Percentiles rank a stretch among this genome's conserved stretches.
phyloP scores from a whole-genome alignment of 805 yeast species.

The Hanseniaspora nectarophila region DNA sequence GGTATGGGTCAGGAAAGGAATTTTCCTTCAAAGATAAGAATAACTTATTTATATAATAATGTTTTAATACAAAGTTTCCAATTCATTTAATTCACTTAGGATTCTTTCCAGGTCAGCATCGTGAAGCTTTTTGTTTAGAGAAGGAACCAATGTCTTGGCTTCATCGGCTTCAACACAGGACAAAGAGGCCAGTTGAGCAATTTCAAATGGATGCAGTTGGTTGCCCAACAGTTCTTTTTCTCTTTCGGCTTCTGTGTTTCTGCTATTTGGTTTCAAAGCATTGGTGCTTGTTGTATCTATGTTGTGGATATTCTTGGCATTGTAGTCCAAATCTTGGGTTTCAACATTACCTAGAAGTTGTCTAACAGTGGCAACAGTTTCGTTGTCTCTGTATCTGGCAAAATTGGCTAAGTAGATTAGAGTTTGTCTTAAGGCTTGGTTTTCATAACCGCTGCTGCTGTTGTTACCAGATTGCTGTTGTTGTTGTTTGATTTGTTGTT shows the following conservation, averaged over 20 bases:
- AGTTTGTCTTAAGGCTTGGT: constrained; percentile 83
- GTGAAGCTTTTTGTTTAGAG: constrained; percentile 65
- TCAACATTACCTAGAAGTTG: constrained; percentile 55
- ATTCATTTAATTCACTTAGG: constrained; percentile 70
- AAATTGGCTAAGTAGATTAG: constrained; percentile 74
- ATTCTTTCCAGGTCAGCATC: constrained; percentile 80
- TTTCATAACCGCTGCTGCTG: constrained; percentile 41
- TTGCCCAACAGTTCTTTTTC: constrained; percentile 26
- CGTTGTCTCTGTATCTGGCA: constrained; percentile 82
- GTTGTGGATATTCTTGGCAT: constrained; percentile 35
- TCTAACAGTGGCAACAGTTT: constrained; percentile 88
- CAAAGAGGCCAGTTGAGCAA: constrained; percentile 77
- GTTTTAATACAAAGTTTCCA: constrained; percentile 34
- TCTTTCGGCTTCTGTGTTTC: constrained; percentile 5
- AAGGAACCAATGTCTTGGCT: constrained; percentile 87
- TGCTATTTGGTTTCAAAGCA: not conserved
- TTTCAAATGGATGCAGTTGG: constrained; percentile 82
- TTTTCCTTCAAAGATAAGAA: constrained; percentile 16
- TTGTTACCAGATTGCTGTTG: constrained; percentile 8
- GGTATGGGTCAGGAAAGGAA: constrained; percentile 41
- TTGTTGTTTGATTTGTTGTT: constrained; percentile 1
- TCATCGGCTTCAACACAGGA: constrained; percentile 96
- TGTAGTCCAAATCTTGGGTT: constrained; percentile 12
- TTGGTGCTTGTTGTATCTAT: constrained; percentile 1
- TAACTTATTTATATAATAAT: not conserved